These are phyloP conservation scores for Multifurca ochricompacta DNA, from an alignment of 768 basidiomycete genomes.

Conservation along the genomic window DNA sequence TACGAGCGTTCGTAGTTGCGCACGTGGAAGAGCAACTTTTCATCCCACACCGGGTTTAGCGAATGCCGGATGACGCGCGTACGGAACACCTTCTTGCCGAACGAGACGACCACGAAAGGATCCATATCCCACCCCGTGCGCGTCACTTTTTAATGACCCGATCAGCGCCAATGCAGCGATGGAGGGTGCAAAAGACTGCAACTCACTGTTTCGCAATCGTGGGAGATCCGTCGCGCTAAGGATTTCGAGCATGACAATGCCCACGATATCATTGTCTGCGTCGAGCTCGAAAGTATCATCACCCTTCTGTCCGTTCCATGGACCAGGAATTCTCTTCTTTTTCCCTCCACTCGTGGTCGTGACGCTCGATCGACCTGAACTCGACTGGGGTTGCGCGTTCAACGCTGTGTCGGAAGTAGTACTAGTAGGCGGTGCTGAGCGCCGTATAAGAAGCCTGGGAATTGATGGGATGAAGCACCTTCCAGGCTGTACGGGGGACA, in stretches of 20 bases:
- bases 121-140: slow-evolving; percentile 94
- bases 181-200: background rate
- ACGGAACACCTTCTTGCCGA: slow-evolving; percentile 95
- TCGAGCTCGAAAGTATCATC: slow-evolving; percentile 51
- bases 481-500: slow-evolving; percentile 24
- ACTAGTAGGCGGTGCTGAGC: slow-evolving; percentile 27
- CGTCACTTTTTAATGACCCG: slow-evolving; percentile 52
- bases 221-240: slow-evolving; percentile 78
- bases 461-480: slow-evolving; percentile 25
- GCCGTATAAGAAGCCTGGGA: slow-evolving; percentile 32
- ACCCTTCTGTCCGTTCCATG: slow-evolving; percentile 33
- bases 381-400: background rate
- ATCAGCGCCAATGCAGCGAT: background rate
- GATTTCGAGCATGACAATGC: slow-evolving; percentile 94
- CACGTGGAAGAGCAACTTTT: slow-evolving; percentile 94
- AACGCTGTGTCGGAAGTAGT: slow-evolving; percentile 26
- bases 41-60: slow-evolving; percentile 86
- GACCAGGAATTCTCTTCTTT: slow-evolving; percentile 35
- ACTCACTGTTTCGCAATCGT: slow-evolving; percentile 76
- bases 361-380: slow-evolving; percentile 18
- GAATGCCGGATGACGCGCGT: slow-evolving; percentile 84
- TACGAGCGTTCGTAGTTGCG: slow-evolving; percentile 76
- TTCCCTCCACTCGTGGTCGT: slow-evolving; percentile 24
- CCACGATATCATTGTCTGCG: slow-evolving; percentile 73
- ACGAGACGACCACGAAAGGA: slow-evolving; percentile 91